Base-by-base conservation (phyloP, 176 grass and related monocot species). In the Lolium multiflorum region DNA sequence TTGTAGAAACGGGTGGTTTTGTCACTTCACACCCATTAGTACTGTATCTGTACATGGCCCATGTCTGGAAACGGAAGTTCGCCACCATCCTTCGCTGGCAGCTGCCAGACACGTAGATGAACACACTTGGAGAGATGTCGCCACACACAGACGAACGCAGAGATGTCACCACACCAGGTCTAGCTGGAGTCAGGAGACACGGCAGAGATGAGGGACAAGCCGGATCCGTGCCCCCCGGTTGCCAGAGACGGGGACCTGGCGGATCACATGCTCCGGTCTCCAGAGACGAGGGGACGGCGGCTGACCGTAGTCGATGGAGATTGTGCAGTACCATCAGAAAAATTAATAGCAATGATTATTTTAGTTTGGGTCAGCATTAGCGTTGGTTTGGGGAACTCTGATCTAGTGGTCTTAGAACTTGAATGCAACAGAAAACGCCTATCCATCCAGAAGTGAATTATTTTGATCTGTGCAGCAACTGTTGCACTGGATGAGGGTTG, bases 371-470 rank as follows among this genome's bases (percentile, higher is more conserved):
- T 54, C 51, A 54, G 17, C 51, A 54, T 54, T 54, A 16, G 51
- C 51, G 15, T 54, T 25, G 21, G 59, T 25, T 24, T 25, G n/a
- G 22, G 21, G 21, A 61, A 61, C 58, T 61, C 58, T 61, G 21
- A 61, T 60, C 58, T 61, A 61, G 20, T 61, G 57, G n/a, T 61
- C 58, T 61, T 61, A 61, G 58, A 61, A 21, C 58, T 61, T 61
- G 58, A 24, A 61, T 61, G 20, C 58, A n/a, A 61, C 9, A 3
- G 58, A 60, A 60, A 2, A 60, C 8, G 20, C 8, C n/a, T 61
- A 61, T 61, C 58, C 9, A 22, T 24, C 58, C 58, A 12, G 58
- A 25, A 62, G 59, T 62, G 21, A 62, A 62, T 62, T 62, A 62
- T 62, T 62, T 62, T 22, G 22, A 25, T 62, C 59, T 4, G 9